Evolutionary conservation across 129 eudicot species (phyloP), one percentile per base, ranked within the genome.

Genomic region (Pulicaria dysenterica): DNA sequence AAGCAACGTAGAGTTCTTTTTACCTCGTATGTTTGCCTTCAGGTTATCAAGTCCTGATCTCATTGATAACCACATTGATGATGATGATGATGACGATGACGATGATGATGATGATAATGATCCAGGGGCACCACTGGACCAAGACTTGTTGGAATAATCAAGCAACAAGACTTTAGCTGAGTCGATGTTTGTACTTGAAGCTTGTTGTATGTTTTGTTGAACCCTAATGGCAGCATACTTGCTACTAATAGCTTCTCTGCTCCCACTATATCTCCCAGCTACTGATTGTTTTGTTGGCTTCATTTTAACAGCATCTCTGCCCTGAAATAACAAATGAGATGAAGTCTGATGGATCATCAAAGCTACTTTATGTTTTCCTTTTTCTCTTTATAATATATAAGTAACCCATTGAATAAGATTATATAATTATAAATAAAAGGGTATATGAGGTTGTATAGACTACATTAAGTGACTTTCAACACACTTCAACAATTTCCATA

Each of bases 61-160:
- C 88, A 93, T 80, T 13, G 92, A 82, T 10, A 91, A 89, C 98
- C 95, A 90, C 39, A 79, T 94, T 39, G 93, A 75, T 3, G 89
- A 79, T 58, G 89, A 64, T 55, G 81, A 84, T 46, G 88, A 80
- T 16, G 90, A 79, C 43, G 85, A 78, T 51, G 83, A 57, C 34
- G 42, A 76, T 34, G 73, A 36, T 67, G 70, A 81, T 8, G 6
- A 63, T 48, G 49, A 47, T 62, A 13, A 42, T 65, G 69, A 19
- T 8, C 31, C 31, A 24, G 31, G 31, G 57, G n/a, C 38, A 48
- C 53, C 76, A 10, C 59, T 41, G 12, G 87, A 47, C 51, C 73
- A 75, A 46, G 89, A 55, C 64, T 48, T 81, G 17, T 49, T 77
- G 4, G 81, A 50, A 24, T 24, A 2, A 51, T 85, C 79, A 42